Conservation (phyloP, 129 eudicot genomes). For the sunflower (Helianthus annuus) region DNA sequence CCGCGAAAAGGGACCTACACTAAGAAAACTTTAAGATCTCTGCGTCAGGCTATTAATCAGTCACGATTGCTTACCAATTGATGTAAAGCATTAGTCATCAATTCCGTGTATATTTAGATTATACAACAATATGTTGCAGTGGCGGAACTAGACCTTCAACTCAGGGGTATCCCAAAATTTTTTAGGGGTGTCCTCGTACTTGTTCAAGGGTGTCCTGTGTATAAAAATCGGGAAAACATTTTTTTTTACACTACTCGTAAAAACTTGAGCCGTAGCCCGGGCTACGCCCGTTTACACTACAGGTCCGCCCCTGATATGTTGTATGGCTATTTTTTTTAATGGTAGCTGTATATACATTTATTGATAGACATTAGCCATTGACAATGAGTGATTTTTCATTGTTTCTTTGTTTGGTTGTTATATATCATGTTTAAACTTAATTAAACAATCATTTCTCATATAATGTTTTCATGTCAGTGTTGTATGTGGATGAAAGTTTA, state of each 20-base stretch:
- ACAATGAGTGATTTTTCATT: not conserved
- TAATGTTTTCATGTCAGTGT: not conserved
- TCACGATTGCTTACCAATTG: conserved; percentile 9
- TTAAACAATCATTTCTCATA: not conserved
- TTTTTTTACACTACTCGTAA: no score
- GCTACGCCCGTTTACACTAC: no score
- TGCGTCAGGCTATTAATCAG: not conserved
- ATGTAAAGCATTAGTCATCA: not conserved
- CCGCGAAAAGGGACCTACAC: no score
- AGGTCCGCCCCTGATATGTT: no score
- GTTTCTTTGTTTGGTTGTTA: not conserved
- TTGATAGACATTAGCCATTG: not conserved
- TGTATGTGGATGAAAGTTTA: not conserved
- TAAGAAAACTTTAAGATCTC: conserved; percentile 26
- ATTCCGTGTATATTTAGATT: conserved; percentile 17
- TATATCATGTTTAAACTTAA: not conserved
- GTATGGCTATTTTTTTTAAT: not conserved
- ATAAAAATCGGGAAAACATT: no score
- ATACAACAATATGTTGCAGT: conserved; percentile 12
- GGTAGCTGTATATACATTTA: not conserved
- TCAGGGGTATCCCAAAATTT: no score
- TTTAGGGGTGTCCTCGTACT: no score
- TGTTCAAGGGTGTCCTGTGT: no score
- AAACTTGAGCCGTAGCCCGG: no score
- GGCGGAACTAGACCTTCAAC: no score